Base-by-base conservation (phyloP, 106 monocot species). In the Dendrobium huoshanense region DNA sequence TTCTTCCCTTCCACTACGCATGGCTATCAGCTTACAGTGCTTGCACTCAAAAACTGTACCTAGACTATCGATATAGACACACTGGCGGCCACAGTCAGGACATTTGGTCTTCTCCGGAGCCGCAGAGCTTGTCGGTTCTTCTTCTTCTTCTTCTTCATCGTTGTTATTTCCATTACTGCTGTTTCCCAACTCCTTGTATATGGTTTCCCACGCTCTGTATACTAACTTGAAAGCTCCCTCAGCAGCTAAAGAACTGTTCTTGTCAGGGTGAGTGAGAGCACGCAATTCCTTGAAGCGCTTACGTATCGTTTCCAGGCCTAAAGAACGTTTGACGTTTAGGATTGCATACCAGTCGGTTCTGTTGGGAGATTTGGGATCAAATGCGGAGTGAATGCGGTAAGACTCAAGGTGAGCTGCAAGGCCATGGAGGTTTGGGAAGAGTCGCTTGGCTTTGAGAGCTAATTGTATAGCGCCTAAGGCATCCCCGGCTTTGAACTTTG, bases 191-290 rank as follows among this genome's bases (percentile, higher is more conserved):
- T 72, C 72, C 16, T 74, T 59, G 8, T 27, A 55, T 29, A 81
- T 24, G 51, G 18, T 33, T 1, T 48, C 27, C 82, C 82, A 81
- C 10, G 81, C 81, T 29, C 41, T 13, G 2, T n/a, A 48, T 51
- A 81, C 74, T 15, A 75, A 58, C 75, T 75, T 81, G 75, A 81
- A 75, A 4, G 81, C 81, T 1, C 75, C 81, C 20, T 81, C 81
- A 15, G 81, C 81, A 11, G 81, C 73, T 1, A 75, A 51, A 1
- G 80, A 81, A 8, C 17, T 5, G 40, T 75, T 81, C 74, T 81
- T 81, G 42, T 81, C 81, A 20, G 81, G 81, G 42, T 81, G 75
- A 20, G 58, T 75, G 15, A 81, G 58, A 2, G 73, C 22, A 10
- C 81, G 73, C 54, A 81, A 31, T 41, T 41, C n/a, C 75, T 25